Conservation (phyloP, 2,329 filamentous ascomycete genomes). For the Aspergillus hiratsukae region DNA sequence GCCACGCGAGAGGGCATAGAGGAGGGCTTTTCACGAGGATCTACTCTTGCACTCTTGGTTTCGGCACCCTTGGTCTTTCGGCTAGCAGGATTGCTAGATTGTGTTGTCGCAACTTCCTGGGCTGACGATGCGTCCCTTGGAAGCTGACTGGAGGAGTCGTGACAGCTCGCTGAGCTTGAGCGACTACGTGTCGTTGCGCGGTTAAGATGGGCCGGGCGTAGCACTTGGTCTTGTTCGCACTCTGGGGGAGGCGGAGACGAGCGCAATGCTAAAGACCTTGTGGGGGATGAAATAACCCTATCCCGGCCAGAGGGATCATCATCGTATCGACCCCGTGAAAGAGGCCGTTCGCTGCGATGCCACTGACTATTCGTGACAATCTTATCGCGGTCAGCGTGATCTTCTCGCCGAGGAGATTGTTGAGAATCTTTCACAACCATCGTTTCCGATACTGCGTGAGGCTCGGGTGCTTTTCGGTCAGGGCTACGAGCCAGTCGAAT, state of each 20-base stretch:
- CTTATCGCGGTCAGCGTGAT: slow-evolving; percentile 4
- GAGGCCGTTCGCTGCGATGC: background rate
- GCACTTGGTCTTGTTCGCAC: slow-evolving; percentile 10
- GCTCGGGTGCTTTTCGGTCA: slow-evolving; percentile 5
- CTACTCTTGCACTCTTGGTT: slow-evolving; percentile 8
- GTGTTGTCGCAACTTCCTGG: slow-evolving; percentile 4
- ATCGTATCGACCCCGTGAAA: slow-evolving; percentile 3
- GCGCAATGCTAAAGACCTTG: background rate
- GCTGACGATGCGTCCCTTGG: slow-evolving; percentile 4
- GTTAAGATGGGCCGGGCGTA: slow-evolving; percentile 3
- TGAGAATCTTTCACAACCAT: slow-evolving; percentile 36
- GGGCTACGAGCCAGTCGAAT: slow-evolving; percentile 1
- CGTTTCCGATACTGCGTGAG: slow-evolving; percentile 25
- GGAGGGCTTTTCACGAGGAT: slow-evolving; percentile 26
- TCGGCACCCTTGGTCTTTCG: slow-evolving; percentile 4
- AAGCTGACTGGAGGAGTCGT: slow-evolving; percentile 4
- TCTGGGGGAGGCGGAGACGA: slow-evolving; percentile 22
- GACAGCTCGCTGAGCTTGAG: slow-evolving; percentile 8
- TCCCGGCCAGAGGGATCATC: slow-evolving; percentile 1
- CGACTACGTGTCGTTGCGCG: slow-evolving; percentile 4
- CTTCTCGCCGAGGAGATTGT: slow-evolving; percentile 22
- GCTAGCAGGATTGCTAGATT: slow-evolving; percentile 14
- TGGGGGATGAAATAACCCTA: background rate
- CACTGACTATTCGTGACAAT: background rate
- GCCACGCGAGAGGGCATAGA: slow-evolving; percentile 38